Evolutionary conservation across 2,329 filamentous ascomycete species (phyloP), one percentile per base, ranked within the genome.

Genomic region (Sarocladium brachiariae): DNA sequence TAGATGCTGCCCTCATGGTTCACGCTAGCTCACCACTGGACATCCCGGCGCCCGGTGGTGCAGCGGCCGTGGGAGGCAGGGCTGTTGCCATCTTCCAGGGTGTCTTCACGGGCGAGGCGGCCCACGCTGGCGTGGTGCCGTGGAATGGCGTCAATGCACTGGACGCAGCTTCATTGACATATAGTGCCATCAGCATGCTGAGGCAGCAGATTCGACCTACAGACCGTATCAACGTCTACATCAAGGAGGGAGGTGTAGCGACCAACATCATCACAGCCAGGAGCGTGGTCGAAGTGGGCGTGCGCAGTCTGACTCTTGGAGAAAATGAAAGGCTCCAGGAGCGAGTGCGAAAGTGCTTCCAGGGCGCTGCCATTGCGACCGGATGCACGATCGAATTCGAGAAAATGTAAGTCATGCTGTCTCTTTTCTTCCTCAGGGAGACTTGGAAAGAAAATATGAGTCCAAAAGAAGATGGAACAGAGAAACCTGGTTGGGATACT

Each of bases 111-210:
- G 75, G 74, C 7, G 63, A 65, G 37, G 68, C 70, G 43, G 68
- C 75, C 0, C 75, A 78, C 50, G 74, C 75, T 0, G 69, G 69
- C 14, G 67, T 70, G 10, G 69, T 69, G 9, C 75, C 74, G 0
- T 77, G 73, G 73, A 67, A 75, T 14, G 74, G 75, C 3, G 59
- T 71, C 49, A 78, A 77, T 55, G 74, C 74, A 0, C 65, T 77
- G 2, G 75, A 78, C 53, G 74, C 74, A 7, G 58, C 74, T 7
- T 69, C 75, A 1, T 55, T 66, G 10, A 61, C 62, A 1, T 68
- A 69, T 56, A 69, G 64, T 62, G 50, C 67, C 53, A 62, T 77
- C 37, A 64, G 69, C 13, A 65, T 75, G 51, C 58, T 77, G 23
- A 67, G 75, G 3, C 74, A 79, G 61, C 76, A 79, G 57, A 67